A percentile compares a stretch with the other conserved stretches of the same genome.
Evolutionary conservation across 371 early-diverging fungal genomes (phyloP).

Genomic region (Dinochytrium kinnereticum): DNA sequence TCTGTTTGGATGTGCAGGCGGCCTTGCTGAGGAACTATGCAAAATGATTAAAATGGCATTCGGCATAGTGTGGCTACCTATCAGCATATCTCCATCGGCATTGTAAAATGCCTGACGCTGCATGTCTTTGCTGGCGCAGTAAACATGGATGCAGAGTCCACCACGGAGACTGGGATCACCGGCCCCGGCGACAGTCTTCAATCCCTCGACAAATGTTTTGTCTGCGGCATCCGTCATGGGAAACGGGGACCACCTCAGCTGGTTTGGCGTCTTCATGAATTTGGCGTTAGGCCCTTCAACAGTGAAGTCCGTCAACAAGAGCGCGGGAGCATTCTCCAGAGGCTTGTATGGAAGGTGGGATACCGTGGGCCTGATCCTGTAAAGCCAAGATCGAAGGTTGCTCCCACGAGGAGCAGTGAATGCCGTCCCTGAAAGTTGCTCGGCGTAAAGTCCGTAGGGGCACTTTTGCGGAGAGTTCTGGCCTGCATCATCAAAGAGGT

Average conservation of each 20-base stretch:
- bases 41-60: slow-evolving; percentile 10
- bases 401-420: slow-evolving; percentile 88
- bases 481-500: slow-evolving; percentile 49
- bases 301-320: slow-evolving; percentile 56
- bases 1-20: slow-evolving; percentile 89
- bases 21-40: slow-evolving; percentile 91
- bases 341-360: slow-evolving; percentile 75
- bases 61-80: slow-evolving; percentile 62
- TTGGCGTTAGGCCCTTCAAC: slow-evolving; percentile 34
- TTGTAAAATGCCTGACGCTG: slow-evolving; percentile 78
- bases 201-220: slow-evolving; percentile 77
- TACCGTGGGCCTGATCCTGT: slow-evolving; percentile 93
- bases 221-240: slow-evolving; percentile 61
- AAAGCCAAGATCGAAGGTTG: slow-evolving; percentile 93
- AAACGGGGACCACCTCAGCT: slow-evolving; percentile 94
- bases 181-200: slow-evolving; percentile 85
- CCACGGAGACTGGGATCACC: slow-evolving; percentile 79
- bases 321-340: slow-evolving; percentile 28
- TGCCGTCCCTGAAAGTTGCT: slow-evolving; percentile 94
- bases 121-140: slow-evolving; percentile 81
- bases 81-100: slow-evolving; percentile 91
- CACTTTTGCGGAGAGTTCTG: slow-evolving; percentile 93
- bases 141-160: slow-evolving; percentile 89
- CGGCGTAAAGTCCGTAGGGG: slow-evolving; percentile 91
- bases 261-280: slow-evolving; percentile 76